Conservation (phyloP, 106 monocot genomes). For the Agapanthus africanus region DNA sequence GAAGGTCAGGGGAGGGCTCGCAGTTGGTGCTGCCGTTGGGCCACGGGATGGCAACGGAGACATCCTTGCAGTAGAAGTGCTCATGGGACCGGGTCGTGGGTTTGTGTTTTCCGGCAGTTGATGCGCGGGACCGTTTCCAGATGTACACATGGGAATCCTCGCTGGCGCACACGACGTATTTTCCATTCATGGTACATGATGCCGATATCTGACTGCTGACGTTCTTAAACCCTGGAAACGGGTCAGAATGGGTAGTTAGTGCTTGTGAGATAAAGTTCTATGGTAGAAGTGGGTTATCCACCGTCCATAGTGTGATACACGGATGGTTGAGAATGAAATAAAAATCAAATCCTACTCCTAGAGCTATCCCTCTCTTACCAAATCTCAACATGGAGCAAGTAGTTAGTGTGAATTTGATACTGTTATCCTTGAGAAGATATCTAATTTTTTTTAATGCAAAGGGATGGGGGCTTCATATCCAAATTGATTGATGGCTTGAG, state of each 20-base stretch:
- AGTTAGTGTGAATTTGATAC: too few species aligned
- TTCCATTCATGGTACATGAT: conserved; percentile 60
- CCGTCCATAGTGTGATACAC: too few species aligned
- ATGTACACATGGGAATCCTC: conserved; percentile 95
- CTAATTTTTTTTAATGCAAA: too few species aligned
- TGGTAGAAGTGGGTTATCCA: too few species aligned
- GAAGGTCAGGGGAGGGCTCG: conserved; percentile 7
- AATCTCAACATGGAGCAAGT: too few species aligned
- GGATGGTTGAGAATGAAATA: too few species aligned
- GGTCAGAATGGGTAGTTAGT: not conserved
- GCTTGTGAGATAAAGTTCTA: too few species aligned
- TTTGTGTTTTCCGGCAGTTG: conserved; percentile 33
- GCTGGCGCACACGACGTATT: conserved; percentile 74
- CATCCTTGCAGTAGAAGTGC: conserved; percentile 80
- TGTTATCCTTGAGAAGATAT: too few species aligned
- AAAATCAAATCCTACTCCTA: too few species aligned
- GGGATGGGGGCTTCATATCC: too few species aligned
- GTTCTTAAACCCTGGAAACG: conserved; percentile 61
- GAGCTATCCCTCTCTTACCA: too few species aligned
- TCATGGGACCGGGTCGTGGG: conserved; percentile 66
- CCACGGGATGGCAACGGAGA: conserved; percentile 86
- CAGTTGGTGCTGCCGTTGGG: conserved; percentile 34
- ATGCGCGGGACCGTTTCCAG: conserved; percentile 53
- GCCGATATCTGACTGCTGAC: conserved; percentile 96
- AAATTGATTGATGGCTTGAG: too few species aligned